Conservation (phyloP, 225 moss, liverwort and hornwort species). For the Takakia lepidozioides region DNA sequence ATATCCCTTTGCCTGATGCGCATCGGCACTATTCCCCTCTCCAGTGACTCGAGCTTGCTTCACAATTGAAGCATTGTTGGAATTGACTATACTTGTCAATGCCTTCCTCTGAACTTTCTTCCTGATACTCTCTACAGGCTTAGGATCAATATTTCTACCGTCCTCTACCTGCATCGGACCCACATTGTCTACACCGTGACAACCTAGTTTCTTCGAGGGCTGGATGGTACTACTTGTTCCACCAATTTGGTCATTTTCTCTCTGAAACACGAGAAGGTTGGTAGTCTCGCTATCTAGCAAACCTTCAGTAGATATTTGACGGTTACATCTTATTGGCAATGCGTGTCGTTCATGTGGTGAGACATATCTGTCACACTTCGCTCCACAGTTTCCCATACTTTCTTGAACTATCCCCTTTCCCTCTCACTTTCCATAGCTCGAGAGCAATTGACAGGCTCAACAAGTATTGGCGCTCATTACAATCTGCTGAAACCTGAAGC, state of each 20-base stretch:
- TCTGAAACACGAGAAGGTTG: slow-evolving; percentile 1
- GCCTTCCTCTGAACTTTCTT: slow-evolving; percentile 5
- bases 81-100: not conserved
- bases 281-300: slow-evolving; percentile 2
- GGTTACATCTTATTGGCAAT: not conserved
- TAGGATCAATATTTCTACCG: slow-evolving; percentile 7
- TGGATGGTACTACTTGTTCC: not conserved
- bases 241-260: slow-evolving; percentile 6
- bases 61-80: not conserved
- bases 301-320: slow-evolving; percentile 9
- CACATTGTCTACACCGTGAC: not conserved
- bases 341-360: slow-evolving; percentile 1
- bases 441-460: too few relatives aligned
- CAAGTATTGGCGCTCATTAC: too few relatives aligned
- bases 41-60: not conserved
- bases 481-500: too few relatives aligned
- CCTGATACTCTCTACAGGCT: slow-evolving; percentile 3
- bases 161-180: not conserved
- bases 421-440: slow-evolving; percentile 1
- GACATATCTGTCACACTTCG: slow-evolving; percentile 5
- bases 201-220: not conserved
- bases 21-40: slow-evolving; percentile 4
- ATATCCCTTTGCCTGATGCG: not conserved
- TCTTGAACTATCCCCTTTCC: not conserved
- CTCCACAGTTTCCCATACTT: slow-evolving; percentile 36